Conservation (phyloP, 129 eudicot species). For the Centella asiatica region DNA sequence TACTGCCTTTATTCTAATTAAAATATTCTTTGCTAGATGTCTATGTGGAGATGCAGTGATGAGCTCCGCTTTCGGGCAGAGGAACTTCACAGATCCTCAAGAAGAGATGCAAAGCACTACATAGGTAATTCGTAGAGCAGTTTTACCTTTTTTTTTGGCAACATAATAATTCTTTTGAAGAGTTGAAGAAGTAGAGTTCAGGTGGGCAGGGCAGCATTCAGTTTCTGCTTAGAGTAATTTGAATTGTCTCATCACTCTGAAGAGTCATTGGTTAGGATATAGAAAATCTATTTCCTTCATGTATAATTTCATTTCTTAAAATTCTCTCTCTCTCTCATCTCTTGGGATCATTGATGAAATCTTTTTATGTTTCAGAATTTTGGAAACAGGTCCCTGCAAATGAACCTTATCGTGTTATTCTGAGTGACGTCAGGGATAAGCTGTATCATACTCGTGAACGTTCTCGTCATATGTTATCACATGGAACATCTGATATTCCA, state of each 20-base stretch:
- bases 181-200: not conserved
- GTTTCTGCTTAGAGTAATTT: not conserved
- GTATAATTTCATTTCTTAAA: not conserved
- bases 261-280: not conserved
- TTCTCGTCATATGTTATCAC: slow-evolving; percentile 74
- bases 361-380: slow-evolving; percentile 48
- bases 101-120: slow-evolving; percentile 92
- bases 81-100: slow-evolving; percentile 63
- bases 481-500: slow-evolving; percentile 77
- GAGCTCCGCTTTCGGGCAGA: slow-evolving; percentile 88
- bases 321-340: not conserved
- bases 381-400: slow-evolving; percentile 89
- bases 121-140: slow-evolving; percentile 42
- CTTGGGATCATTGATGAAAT: not conserved
- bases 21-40: slow-evolving; percentile 40
- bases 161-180: not conserved
- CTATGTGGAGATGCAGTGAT: slow-evolving; percentile 98
- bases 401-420: slow-evolving; percentile 95
- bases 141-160: not conserved
- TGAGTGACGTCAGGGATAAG: slow-evolving; percentile 93
- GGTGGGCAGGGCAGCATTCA: not conserved
- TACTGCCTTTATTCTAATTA: slow-evolving; percentile 10
- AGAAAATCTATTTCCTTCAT: not conserved
- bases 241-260: not conserved
- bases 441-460: slow-evolving; percentile 92